Evolutionary conservation across 371 early-diverging fungal species (phyloP).

Genomic region (Mucor mucedo): DNA sequence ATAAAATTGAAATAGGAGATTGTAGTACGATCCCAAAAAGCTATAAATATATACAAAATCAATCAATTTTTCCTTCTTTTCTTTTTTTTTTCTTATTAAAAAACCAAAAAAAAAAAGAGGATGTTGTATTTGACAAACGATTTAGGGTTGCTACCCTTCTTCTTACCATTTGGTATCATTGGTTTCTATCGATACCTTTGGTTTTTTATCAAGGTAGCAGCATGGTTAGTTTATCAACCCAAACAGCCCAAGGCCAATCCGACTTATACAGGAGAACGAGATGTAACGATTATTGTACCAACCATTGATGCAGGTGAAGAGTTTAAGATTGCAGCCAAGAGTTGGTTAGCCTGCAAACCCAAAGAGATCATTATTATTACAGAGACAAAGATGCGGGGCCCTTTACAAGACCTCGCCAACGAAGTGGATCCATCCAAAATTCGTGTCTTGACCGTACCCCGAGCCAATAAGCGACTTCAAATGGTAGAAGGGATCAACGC

Average conservation of each 20-base stretch:
- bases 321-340: constrained; percentile 67
- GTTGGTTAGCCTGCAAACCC: constrained; percentile 72
- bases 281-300: constrained; percentile 78
- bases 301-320: constrained; percentile 82
- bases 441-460: constrained; percentile 57
- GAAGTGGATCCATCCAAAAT: constrained; percentile 51
- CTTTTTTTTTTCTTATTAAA: constrained; percentile 4
- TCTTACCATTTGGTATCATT: constrained; percentile 74
- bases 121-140: constrained; percentile 81
- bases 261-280: constrained; percentile 56
- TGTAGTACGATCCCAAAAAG: background rate
- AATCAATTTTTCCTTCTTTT: background rate
- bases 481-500: constrained; percentile 76
- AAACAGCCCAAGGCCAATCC: constrained; percentile 57
- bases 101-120: background rate
- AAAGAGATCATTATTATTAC: constrained; percentile 68
- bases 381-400: constrained; percentile 57
- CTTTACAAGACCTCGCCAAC: constrained; percentile 54
- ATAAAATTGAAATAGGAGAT: background rate
- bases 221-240: constrained; percentile 61
- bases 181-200: constrained; percentile 79
- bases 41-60: background rate
- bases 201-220: constrained; percentile 65
- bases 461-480: constrained; percentile 72
- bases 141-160: constrained; percentile 64